Evolutionary conservation across 2,329 filamentous ascomycete genomes (phyloP), one percentile per base, ranked within the genome.

Genomic region (Rhynchosporium agropyri): DNA sequence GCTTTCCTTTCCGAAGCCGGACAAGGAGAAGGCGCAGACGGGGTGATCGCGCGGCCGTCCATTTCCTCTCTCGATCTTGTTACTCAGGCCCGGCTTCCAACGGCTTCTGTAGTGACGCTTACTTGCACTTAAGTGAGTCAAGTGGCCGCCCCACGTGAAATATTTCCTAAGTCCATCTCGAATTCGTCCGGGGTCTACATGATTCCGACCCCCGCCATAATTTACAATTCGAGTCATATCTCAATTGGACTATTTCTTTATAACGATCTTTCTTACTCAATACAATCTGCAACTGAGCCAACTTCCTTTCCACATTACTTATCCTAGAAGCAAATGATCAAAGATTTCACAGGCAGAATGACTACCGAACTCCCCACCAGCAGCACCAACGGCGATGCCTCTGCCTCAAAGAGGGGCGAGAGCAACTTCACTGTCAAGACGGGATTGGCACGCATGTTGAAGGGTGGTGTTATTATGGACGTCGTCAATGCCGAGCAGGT

Each of bases 401-500:
- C 63, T n/a, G 64, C 62, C 38, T 60, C 63, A 10, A 72, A 68
- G 60, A 65, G 61, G 38, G 65, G 63, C 38, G 68, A 71, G 40
- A 65, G 64, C 20, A 71, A 86, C 77, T 96, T 97, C 78, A 88
- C 88, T 70, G 89, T 97, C 84, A 99, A 99, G 85, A 90, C 92
- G 60, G 95, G 94, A 64, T 83, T 99, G 68, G 95, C 95, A 29
- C 90, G 96, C 79, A 99, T 99, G 95, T 83, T 98, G 79, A 97
- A 98, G 84, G 95, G 95, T 76, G 95, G 95, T 73, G 95, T 99
- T 69, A 99, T 99, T 79, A 99, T 99, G 95, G 95, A 99, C 79
- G 95, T 98, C 63, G 92, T 96, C 67, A 91, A 94, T 77, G 91
- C 92, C 31, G 90, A 91, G 75, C 93, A 91, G 81, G 87, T 87